phyloP scores from a whole-genome alignment of 73 alveolate species.

The Paramecium octaurelia region DNA sequence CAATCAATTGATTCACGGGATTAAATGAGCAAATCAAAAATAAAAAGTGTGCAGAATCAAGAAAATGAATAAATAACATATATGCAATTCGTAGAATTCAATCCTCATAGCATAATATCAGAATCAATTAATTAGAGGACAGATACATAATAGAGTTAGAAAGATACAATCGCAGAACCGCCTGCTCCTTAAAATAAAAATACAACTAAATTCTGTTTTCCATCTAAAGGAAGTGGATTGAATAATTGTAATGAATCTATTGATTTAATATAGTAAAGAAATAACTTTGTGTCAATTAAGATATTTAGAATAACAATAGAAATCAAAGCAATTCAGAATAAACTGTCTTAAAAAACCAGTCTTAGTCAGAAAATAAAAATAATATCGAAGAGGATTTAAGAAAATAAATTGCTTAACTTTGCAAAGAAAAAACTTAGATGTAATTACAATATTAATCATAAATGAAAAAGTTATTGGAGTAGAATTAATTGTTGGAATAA shows the following conservation, averaged over 20 bases:
- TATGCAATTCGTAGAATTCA: not conserved
- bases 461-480: not conserved
- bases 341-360: not conserved
- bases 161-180: not conserved
- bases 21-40: not conserved
- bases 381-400: not conserved
- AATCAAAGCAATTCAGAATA: not conserved
- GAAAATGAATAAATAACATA: not conserved
- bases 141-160: not conserved
- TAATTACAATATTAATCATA: not conserved
- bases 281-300: not conserved
- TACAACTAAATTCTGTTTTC: constrained; percentile 16
- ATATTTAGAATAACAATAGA: not conserved
- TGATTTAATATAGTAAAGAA: not conserved
- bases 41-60: not conserved
- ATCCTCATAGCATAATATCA: not conserved
- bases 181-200: constrained; percentile 43
- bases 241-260: not conserved
- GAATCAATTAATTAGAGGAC: not conserved
- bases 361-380: not conserved
- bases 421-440: not conserved
- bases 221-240: not conserved
- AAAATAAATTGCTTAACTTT: not conserved
- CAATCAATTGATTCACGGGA: not conserved
- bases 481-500: not conserved